A percentile compares a stretch with the other conserved stretches of the same genome.
phyloP scores from a whole-genome alignment of 331 rosid species.

The Dryas integrifolia region DNA sequence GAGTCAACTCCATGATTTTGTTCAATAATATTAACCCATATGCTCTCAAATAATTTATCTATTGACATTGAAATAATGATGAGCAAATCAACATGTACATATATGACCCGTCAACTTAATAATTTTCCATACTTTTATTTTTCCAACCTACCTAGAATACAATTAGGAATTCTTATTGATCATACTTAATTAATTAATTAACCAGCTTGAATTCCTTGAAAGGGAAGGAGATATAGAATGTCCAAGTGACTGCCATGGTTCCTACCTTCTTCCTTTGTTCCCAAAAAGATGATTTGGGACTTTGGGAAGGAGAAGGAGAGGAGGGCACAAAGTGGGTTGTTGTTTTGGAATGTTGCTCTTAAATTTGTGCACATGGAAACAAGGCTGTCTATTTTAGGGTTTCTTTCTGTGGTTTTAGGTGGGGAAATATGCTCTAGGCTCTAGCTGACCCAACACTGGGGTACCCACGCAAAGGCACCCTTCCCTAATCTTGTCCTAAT shows the following conservation, averaged over 20 bases:
- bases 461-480: conserved; percentile 60
- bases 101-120: not conserved
- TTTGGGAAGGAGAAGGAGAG: conserved; percentile 22
- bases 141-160: not conserved
- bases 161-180: not conserved
- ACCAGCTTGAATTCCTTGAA: conserved; percentile 20
- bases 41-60: not conserved
- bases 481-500: conserved; percentile 81
- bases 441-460: conserved; percentile 83
- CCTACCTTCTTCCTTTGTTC: conserved; percentile 34
- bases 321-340: conserved; percentile 64
- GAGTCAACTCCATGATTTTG: conserved; percentile 6
- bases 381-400: conserved; percentile 73
- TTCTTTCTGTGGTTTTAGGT: conserved; percentile 57
- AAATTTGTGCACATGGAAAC: conserved; percentile 98
- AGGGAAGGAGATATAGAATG: conserved; percentile 27
- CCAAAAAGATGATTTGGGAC: conserved; percentile 40
- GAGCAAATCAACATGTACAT: not conserved
- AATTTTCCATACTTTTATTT: not conserved
- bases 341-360: conserved; percentile 91
- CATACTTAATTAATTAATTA: too few relatives aligned
- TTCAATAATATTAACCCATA: conserved; percentile 8
- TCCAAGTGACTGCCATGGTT: conserved; percentile 26
- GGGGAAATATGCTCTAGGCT: conserved; percentile 92
- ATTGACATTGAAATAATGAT: conserved; percentile 12